phyloP scores from a whole-genome alignment of 495 filamentous ascomycete genomes.

The Penicillium pulvis region DNA sequence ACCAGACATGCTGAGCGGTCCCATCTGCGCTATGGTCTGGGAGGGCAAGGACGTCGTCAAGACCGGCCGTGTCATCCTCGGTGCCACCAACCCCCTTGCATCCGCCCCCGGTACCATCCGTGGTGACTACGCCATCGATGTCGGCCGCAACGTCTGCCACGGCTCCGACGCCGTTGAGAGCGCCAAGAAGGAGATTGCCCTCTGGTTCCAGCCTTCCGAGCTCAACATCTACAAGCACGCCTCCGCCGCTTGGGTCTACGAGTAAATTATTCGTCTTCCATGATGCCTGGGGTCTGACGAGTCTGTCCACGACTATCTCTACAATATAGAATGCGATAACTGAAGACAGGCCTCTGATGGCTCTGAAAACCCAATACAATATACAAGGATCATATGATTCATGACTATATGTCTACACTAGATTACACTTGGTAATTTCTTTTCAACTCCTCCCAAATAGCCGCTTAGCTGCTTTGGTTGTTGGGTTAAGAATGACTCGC shows the following conservation, averaged over 20 bases:
- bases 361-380: slow-evolving; percentile 32
- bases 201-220: slow-evolving; percentile 93
- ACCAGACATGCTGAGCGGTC: slow-evolving; percentile 93
- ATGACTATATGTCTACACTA: slow-evolving; percentile 11
- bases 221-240: slow-evolving; percentile 76
- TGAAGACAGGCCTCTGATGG: slow-evolving; percentile 26
- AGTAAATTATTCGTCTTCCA: slow-evolving; percentile 54
- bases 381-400: slow-evolving; percentile 24
- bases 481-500: slow-evolving; percentile 57
- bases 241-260: slow-evolving; percentile 91
- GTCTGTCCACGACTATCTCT: slow-evolving; percentile 12
- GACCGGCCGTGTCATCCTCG: slow-evolving; percentile 91
- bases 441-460: slow-evolving; percentile 40
- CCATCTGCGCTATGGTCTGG: slow-evolving; percentile 99
- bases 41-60: slow-evolving; percentile 97
- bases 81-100: slow-evolving; percentile 95
- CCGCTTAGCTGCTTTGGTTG: slow-evolving; percentile 36
- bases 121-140: slow-evolving; percentile 81
- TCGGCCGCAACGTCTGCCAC: slow-evolving; percentile 99
- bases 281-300: slow-evolving; percentile 20
- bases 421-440: slow-evolving; percentile 7
- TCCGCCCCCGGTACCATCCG: slow-evolving; percentile 96
- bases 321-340: slow-evolving; percentile 27
- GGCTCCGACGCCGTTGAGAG: slow-evolving; percentile 97
- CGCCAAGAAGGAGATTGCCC: slow-evolving; percentile 98